phyloP scores from a whole-genome alignment of 192 early-diverging fungal genomes.

The Podila horticola region DNA sequence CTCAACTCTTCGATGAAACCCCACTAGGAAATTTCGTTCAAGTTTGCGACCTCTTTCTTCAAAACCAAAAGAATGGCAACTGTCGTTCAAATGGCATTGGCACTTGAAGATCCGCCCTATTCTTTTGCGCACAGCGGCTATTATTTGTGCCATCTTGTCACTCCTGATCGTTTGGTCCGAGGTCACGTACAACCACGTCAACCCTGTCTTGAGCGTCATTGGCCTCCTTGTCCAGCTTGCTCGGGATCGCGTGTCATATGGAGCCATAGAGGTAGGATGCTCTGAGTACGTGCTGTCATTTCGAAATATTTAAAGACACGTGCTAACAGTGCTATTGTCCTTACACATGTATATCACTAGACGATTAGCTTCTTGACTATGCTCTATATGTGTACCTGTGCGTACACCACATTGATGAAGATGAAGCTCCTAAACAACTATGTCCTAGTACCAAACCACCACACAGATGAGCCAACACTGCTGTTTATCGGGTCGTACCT shows the following conservation, averaged over 20 bases:
- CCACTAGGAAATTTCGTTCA: conserved; percentile 62
- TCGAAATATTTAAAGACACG: no score
- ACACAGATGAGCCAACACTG: conserved; percentile 90
- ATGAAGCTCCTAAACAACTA: conserved; percentile 91
- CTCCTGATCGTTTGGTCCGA: conserved; percentile 92
- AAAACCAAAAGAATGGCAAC: conserved; percentile 47
- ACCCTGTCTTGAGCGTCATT: conserved; percentile 79
- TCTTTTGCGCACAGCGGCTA: conserved; percentile 64
- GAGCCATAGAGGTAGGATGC: conserved; percentile 65
- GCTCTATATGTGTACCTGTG: conserved; percentile 92
- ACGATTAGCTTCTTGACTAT: conserved; percentile 79
- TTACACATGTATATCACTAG: conserved; percentile 43
- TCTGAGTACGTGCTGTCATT: neutral
- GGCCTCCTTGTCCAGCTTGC: conserved; percentile 65
- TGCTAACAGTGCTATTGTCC: no score
- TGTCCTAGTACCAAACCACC: conserved; percentile 90
- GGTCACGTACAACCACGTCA: conserved; percentile 82
- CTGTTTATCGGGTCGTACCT: conserved; percentile 95
- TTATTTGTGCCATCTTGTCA: conserved; percentile 71
- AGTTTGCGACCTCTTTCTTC: conserved; percentile 60
- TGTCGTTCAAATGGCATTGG: conserved; percentile 84
- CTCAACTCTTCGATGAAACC: neutral
- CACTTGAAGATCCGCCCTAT: conserved; percentile 78
- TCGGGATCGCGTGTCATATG: conserved; percentile 60
- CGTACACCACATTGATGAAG: conserved; percentile 92